Evolutionary conservation across 2,329 filamentous ascomycete genomes (phyloP).

Genomic region (Fusarium sp.): DNA sequence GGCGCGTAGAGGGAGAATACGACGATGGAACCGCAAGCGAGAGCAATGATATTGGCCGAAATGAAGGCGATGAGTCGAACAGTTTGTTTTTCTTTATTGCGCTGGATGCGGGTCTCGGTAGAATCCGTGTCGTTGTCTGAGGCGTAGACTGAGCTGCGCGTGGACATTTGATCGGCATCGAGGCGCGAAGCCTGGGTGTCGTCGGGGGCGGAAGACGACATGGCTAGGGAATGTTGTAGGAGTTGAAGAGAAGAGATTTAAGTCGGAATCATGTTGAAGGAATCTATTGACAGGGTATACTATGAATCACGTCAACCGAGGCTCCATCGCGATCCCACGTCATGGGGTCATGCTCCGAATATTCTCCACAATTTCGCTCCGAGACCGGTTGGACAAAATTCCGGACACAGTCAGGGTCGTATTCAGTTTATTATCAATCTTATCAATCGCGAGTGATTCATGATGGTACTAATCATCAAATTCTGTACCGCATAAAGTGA

Average conservation of each 20-base stretch:
- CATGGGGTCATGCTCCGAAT: slow-evolving; percentile 31
- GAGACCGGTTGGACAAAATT: slow-evolving; percentile 27
- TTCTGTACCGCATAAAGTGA: background rate
- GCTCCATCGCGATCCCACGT: slow-evolving; percentile 37
- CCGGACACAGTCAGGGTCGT: background rate
- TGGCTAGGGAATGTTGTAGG: slow-evolving; percentile 4
- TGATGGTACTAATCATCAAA: background rate
- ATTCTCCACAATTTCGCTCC: slow-evolving; percentile 22
- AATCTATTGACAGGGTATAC: background rate
- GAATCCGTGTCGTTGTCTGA: slow-evolving; percentile 35
- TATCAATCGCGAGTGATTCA: slow-evolving; percentile 1
- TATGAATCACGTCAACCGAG: slow-evolving; percentile 33
- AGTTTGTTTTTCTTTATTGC: slow-evolving; percentile 47
- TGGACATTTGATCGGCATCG: slow-evolving; percentile 44
- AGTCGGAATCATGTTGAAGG: slow-evolving; percentile 20
- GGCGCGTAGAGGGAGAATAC: slow-evolving; percentile 95
- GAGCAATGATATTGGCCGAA: slow-evolving; percentile 65
- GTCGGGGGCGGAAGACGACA: slow-evolving; percentile 39
- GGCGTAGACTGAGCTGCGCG: slow-evolving; percentile 41
- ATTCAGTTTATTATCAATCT: slow-evolving; percentile 4
- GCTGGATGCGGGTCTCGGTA: slow-evolving; percentile 40
- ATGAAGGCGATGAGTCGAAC: slow-evolving; percentile 63
- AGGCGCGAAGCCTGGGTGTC: slow-evolving; percentile 33
- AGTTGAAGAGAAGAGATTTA: background rate
- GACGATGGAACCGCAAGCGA: slow-evolving; percentile 91